Evolutionary conservation across 805 yeast genomes (phyloP), one percentile per base, ranked within the genome.

Genomic region (Saccharomyces kudriavzevii): DNA sequence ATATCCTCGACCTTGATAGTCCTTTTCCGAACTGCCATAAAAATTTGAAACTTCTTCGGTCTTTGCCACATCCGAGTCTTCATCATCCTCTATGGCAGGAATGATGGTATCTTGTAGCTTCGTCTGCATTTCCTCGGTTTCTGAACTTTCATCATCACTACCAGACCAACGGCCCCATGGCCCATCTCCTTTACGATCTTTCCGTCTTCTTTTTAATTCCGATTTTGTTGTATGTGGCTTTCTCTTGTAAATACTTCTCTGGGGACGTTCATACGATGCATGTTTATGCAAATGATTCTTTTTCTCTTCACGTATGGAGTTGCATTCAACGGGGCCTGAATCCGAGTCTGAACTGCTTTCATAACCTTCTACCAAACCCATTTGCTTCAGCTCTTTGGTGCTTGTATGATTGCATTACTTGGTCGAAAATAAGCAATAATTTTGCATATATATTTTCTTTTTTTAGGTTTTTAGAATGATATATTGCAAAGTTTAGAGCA

Each of bases 1-100:
- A 61, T 81, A 81, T 2, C 85, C 72, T 60, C 87, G 73, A n/a
- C 86, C 87, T 52, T 75, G 79, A 57, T 83, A 82, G 57, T 84
- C 89, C 43, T 49, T 56, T 13, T 53, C 54, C 4, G 58, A 29
- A 2, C 55, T 52, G 1, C 67, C 69, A 56, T 62, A 60, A 45
- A 66, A 65, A 4, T 49, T 52, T 1, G 67, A 59, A 11, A 45
- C 20, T 22, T 47, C 55, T 14, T 49, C 57, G 11, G 35, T 48
- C 29, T 40, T 45, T 24, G 2, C 35, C 22, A 2, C 27, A n/a
- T 50, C 52, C 3, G 17, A 35, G 40, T 54, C 53, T n/a, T 29
- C 27, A 1, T 40, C 40, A 8, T 40, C 17, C 5, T 26, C 40
- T 14, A 24, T 26, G 4, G 27, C 27, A 4, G 51, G 48, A 17